Percentiles rank a stretch among this genome's conserved stretches.
phyloP scores from a whole-genome alignment of 352 stramenopile genomes.

The Globisporangium emineosum region DNA sequence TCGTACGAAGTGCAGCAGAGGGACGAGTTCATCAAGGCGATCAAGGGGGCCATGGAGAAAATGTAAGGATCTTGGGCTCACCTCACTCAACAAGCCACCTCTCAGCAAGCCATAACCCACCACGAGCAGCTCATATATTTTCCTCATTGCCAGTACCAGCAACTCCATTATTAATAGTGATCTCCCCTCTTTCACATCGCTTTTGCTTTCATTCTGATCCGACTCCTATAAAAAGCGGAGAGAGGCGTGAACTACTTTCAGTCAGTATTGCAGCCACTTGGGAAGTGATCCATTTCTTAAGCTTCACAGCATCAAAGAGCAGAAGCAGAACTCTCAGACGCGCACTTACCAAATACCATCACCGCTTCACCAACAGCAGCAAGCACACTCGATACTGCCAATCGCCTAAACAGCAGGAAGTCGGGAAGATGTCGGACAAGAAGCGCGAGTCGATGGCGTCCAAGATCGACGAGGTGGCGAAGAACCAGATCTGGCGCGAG shows the following conservation, averaged over 20 bases:
- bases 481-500: conserved; percentile 88
- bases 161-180: conserved; percentile 8
- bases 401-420: too few relatives aligned
- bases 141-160: background rate
- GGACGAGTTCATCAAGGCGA: conserved; percentile 83
- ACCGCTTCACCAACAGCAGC: background rate
- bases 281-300: background rate
- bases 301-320: background rate
- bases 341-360: background rate
- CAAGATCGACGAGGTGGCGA: conserved; percentile 82
- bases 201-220: background rate
- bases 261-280: background rate
- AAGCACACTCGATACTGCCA: background rate
- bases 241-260: background rate
- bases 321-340: background rate
- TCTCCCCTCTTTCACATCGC: background rate
- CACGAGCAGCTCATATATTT: background rate
- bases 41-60: conserved; percentile 81
- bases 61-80: conserved; percentile 28
- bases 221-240: conserved; percentile 1
- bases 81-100: background rate
- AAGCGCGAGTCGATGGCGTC: conserved; percentile 73
- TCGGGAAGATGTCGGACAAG: conserved; percentile 80
- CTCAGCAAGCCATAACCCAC: background rate
- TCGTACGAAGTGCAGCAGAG: conserved; percentile 85